Evolutionary conservation across 2,329 filamentous ascomycete genomes (phyloP).

Genomic region (Leptographium radiaticola): DNA sequence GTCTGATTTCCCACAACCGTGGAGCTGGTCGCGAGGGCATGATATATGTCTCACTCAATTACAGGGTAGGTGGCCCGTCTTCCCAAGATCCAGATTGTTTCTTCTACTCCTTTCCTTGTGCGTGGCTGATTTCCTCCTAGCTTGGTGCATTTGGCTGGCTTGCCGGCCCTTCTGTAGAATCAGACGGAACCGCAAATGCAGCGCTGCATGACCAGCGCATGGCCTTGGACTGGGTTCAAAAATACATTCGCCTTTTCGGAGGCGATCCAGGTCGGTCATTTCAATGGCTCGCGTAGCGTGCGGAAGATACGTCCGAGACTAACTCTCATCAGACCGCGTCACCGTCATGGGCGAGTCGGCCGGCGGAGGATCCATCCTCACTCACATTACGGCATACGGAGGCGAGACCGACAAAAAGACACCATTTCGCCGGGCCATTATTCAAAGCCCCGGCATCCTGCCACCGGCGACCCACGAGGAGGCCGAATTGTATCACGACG

Average conservation of each 20-base stretch:
- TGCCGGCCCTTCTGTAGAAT: background rate
- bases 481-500: background rate
- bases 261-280: conserved; percentile 22
- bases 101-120: background rate
- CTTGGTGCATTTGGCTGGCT: conserved; percentile 1
- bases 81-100: background rate
- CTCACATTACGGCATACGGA: conserved; percentile 19
- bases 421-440: background rate
- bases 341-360: conserved; percentile 34
- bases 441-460: background rate
- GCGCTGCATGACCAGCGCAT: conserved; percentile 24
- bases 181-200: conserved; percentile 17
- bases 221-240: conserved; percentile 31
- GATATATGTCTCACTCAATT: conserved; percentile 1
- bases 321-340: conserved; percentile 16
- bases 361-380: conserved; percentile 14
- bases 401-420: background rate
- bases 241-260: conserved; percentile 29
- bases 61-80: background rate
- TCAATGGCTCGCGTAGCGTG: too few species aligned
- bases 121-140: background rate
- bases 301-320: background rate
- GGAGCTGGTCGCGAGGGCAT: background rate
- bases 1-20: background rate
- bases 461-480: background rate